Conservation (phyloP, 2,329 filamentous ascomycete species). For the Aspergillus alliaceus region DNA sequence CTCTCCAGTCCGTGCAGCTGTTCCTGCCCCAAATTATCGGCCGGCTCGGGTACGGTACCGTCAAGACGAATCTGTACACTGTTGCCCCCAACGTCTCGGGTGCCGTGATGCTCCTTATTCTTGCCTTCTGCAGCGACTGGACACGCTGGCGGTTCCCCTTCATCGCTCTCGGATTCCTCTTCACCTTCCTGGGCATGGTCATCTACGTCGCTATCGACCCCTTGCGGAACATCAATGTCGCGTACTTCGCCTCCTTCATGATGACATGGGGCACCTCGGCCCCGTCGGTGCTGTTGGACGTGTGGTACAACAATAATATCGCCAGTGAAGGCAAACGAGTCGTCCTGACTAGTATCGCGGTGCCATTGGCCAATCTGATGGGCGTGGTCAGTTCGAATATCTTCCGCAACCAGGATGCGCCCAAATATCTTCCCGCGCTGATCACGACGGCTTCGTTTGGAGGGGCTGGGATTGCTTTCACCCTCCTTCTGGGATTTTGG, state of each 20-base stretch:
- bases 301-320: constrained; percentile 76
- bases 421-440: constrained; percentile 63
- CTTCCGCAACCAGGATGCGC: constrained; percentile 60
- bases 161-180: constrained; percentile 66
- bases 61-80: constrained; percentile 64
- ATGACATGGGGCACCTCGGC: constrained; percentile 69
- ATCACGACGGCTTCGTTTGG: constrained; percentile 55
- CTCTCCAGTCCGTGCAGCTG: constrained; percentile 27
- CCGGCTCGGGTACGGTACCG: constrained; percentile 46
- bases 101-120: constrained; percentile 66
- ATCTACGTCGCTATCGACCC: constrained; percentile 70
- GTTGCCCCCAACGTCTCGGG: constrained; percentile 74
- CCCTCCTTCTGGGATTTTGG: constrained; percentile 51
- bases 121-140: constrained; percentile 68
- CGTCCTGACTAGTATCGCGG: constrained; percentile 65
- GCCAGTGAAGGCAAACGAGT: constrained; percentile 69
- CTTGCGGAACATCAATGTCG: constrained; percentile 55
- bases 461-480: constrained; percentile 55
- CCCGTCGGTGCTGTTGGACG: constrained; percentile 59
- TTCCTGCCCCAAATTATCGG: constrained; percentile 32
- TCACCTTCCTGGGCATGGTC: constrained; percentile 72
- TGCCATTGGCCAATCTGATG: constrained; percentile 72
- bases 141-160: constrained; percentile 64
- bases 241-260: constrained; percentile 73
- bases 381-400: constrained; percentile 66